A percentile compares a stretch with the other conserved stretches of the same genome.
These are phyloP conservation scores for Trifolium subterraneum DNA, from an alignment of 306 rosid species.

Conservation along the genomic window DNA sequence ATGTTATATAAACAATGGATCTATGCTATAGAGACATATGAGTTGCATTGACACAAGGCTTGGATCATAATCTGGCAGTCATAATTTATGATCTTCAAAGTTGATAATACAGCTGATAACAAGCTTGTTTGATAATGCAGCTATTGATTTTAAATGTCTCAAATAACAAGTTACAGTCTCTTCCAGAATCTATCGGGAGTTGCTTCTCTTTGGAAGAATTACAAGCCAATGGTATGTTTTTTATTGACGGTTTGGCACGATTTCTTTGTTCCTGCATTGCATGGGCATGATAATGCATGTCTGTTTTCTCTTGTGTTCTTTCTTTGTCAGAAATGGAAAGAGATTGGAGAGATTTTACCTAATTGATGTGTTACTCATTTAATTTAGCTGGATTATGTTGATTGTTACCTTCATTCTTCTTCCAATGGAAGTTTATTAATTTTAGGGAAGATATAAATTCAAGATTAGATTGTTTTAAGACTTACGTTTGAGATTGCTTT, in stretches of 20 bases:
- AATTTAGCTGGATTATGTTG: conserved; percentile 4
- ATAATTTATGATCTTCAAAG: neutral
- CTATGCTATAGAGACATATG: conserved; percentile 12
- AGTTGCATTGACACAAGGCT: conserved; percentile 31
- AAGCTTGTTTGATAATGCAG: conserved; percentile 68
- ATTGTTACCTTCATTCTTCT: conserved; percentile 35
- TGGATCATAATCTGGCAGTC: conserved; percentile 17
- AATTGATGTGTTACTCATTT: neutral
- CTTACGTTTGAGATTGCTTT: neutral
- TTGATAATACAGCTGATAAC: too few species aligned
- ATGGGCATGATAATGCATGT: conserved; percentile 34
- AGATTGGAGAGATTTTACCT: conserved; percentile 6
- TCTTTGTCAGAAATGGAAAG: conserved; percentile 21
- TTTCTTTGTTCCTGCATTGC: conserved; percentile 30
- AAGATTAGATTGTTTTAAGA: conserved; percentile 30
- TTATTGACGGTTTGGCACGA: conserved; percentile 6
- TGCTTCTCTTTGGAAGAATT: conserved; percentile 96
- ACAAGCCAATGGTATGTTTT: conserved; percentile 81
- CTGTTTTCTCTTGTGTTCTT: conserved; percentile 1
- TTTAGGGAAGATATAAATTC: neutral
- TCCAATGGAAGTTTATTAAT: conserved; percentile 19
- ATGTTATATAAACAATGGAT: neutral
- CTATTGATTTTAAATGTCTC: conserved; percentile 80
- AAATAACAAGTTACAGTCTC: conserved; percentile 75
- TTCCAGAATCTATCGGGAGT: conserved; percentile 95